Conservation (phyloP, 176 grass and related monocot species). For the Bolboschoenus planiculmis region DNA sequence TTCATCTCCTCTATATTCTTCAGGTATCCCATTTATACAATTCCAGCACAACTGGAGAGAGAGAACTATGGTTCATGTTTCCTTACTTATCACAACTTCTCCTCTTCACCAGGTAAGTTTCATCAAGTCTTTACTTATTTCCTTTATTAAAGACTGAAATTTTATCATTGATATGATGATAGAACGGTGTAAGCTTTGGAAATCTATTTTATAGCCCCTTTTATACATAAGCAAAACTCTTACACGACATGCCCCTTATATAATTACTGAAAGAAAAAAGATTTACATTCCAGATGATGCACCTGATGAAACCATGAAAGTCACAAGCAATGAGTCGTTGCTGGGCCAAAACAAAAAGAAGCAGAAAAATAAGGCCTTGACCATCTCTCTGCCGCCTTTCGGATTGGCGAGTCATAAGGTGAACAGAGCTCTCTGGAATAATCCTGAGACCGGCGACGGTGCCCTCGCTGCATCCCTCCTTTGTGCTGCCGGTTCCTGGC, state of each 20-base stretch:
- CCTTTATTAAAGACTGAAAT: background rate
- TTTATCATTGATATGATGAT: background rate
- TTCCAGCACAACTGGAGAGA: slow-evolving; percentile 55
- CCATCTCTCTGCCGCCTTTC: slow-evolving; percentile 52
- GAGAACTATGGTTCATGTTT: slow-evolving; percentile 72
- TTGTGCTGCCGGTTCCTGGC: slow-evolving; percentile 58
- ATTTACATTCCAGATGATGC: slow-evolving; percentile 37
- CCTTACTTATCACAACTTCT: slow-evolving; percentile 82
- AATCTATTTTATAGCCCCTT: background rate
- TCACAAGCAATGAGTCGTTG: background rate
- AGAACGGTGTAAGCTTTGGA: background rate
- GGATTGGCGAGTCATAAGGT: slow-evolving; percentile 61
- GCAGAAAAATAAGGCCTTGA: slow-evolving; percentile 28
- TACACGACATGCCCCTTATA: background rate
- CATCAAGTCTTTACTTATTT: slow-evolving; percentile 7
- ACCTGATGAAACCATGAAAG: background rate
- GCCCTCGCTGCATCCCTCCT: slow-evolving; percentile 46
- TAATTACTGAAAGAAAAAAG: slow-evolving; percentile 15
- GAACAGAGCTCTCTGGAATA: slow-evolving; percentile 66
- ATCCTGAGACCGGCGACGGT: slow-evolving; percentile 54
- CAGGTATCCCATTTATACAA: slow-evolving; percentile 97
- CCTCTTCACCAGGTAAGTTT: slow-evolving; percentile 66
- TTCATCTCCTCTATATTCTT: slow-evolving; percentile 31
- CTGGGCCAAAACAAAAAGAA: slow-evolving; percentile 32
- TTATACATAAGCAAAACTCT: background rate